Conservation (phyloP, 169 alveolate species). For the Plasmodium gallinaceum region DNA sequence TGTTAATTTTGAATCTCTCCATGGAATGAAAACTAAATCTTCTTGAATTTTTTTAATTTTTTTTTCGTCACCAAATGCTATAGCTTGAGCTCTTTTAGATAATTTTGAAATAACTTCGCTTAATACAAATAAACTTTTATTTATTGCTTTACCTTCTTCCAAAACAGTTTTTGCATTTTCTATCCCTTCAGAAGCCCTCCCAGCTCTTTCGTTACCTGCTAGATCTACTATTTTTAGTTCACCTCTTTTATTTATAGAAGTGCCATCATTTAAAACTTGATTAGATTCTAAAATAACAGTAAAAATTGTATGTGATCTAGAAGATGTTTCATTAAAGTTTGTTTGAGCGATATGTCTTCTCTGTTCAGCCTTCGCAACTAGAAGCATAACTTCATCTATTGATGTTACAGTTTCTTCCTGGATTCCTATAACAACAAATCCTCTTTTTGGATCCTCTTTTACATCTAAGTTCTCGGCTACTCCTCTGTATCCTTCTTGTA, state of each 20-base stretch:
- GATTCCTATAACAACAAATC: conserved; percentile 87
- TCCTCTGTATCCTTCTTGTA: conserved; percentile 85
- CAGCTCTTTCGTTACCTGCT: conserved; percentile 87
- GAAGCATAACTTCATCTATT: conserved; percentile 86
- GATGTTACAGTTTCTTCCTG: conserved; percentile 86
- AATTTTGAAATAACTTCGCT: conserved; percentile 85
- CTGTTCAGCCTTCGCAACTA: conserved; percentile 86
- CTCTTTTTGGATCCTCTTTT: conserved; percentile 90
- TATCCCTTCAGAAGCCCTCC: conserved; percentile 85
- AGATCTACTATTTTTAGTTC: conserved; percentile 84
- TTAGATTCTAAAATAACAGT: conserved; percentile 84
- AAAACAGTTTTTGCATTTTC: conserved; percentile 81
- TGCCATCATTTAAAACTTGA: conserved; percentile 81
- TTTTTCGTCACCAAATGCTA: conserved; percentile 79
- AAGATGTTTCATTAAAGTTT: conserved; percentile 88
- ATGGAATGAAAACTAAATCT: conserved; percentile 83
- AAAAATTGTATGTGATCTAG: conserved; percentile 90
- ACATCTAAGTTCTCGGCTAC: conserved; percentile 85
- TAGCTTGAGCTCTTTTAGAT: conserved; percentile 83
- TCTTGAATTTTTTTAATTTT: conserved; percentile 77
- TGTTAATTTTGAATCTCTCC: conserved; percentile 87
- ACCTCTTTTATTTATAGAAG: conserved; percentile 83
- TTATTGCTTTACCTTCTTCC: conserved; percentile 87
- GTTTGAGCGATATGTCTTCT: conserved; percentile 88
- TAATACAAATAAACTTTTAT: conserved; percentile 80